phyloP scores from a whole-genome alignment of 2,329 filamentous ascomycete species.

The Talaromyces sp. region DNA sequence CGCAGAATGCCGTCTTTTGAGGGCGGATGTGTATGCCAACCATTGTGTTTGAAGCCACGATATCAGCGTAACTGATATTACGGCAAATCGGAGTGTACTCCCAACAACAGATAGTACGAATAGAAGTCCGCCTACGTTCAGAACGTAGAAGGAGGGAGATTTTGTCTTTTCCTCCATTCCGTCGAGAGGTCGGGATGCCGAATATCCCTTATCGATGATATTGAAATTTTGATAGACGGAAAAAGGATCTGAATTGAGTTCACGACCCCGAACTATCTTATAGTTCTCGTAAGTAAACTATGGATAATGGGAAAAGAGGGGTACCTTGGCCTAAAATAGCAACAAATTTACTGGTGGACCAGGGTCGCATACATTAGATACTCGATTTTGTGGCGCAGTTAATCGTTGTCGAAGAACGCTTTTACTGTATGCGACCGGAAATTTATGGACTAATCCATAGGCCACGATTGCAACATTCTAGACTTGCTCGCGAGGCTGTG shows the following conservation, averaged over 20 bases:
- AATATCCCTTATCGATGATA: neutral
- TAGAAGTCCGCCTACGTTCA: constrained; percentile 7
- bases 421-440: neutral
- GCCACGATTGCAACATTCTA: neutral
- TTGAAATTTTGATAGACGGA: too few species aligned
- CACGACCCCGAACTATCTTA: neutral
- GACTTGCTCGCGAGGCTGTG: neutral
- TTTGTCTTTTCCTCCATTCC: constrained; percentile 9
- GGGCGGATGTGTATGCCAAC: neutral
- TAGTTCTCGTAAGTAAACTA: neutral
- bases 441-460: neutral
- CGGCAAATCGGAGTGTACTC: constrained; percentile 5
- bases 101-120: constrained; percentile 9
- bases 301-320: neutral
- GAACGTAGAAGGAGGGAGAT: neutral
- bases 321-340: neutral
- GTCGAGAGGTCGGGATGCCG: neutral
- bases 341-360: neutral
- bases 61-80: constrained; percentile 9
- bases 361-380: neutral
- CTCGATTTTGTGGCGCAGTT: neutral
- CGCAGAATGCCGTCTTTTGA: constrained; percentile 7
- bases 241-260: too few species aligned
- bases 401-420: neutral
- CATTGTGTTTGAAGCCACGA: constrained; percentile 16